Percentiles rank a stretch among this genome's conserved stretches.
Conservation (phyloP, 805 yeast genomes). For the Lachancea lanzarotensis region DNA sequence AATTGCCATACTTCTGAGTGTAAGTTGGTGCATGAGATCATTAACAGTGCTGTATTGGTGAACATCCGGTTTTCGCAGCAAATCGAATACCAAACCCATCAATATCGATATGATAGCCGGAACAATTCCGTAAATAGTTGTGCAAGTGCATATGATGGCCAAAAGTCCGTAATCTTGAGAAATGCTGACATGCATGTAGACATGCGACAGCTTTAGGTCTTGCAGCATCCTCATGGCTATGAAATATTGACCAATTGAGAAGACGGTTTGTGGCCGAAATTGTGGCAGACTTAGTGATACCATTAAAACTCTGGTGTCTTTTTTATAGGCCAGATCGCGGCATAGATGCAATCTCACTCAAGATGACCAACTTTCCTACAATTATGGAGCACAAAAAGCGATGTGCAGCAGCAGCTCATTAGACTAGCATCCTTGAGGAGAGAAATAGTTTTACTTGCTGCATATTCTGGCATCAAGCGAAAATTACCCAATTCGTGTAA, state of each 20-base stretch:
- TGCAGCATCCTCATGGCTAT: background rate
- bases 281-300: too few species aligned
- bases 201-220: conserved; percentile 4
- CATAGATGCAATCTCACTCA: too few species aligned
- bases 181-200: conserved; percentile 20
- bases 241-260: too few species aligned
- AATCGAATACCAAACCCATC: conserved; percentile 56
- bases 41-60: conserved; percentile 16
- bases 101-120: conserved; percentile 59
- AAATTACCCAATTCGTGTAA: conserved; percentile 5
- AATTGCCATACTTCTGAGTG: conserved; percentile 37
- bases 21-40: conserved; percentile 35
- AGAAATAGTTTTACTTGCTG: background rate
- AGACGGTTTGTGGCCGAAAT: too few species aligned
- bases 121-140: conserved; percentile 47
- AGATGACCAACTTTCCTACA: too few species aligned
- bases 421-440: background rate
- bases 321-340: too few species aligned
- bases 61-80: conserved; percentile 28
- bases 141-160: conserved; percentile 32
- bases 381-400: background rate
- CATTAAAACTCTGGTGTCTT: too few species aligned
- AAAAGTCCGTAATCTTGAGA: conserved; percentile 24
- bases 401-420: background rate
- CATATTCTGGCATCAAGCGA: background rate